phyloP scores from a whole-genome alignment of 1,284 basidiomycete species.

The Coniferiporia weirii region DNA sequence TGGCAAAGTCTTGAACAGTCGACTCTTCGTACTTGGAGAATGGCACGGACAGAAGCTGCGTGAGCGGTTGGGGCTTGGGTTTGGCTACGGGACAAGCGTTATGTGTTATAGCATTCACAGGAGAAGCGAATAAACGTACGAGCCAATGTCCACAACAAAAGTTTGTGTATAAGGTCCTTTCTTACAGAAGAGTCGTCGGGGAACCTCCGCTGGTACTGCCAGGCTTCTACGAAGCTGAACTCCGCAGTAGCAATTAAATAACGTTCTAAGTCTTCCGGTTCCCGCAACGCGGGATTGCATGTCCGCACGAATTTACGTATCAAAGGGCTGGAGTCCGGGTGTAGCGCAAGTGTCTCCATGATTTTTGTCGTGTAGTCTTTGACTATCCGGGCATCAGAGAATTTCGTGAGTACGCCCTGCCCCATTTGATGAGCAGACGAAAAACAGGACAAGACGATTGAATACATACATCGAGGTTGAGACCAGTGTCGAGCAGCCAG shows the following conservation, averaged over 20 bases:
- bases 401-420: conserved; percentile 61
- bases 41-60: conserved; percentile 56
- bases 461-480: conserved; percentile 44
- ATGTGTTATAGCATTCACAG: conserved; percentile 6
- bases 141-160: conserved; percentile 63
- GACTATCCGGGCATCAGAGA: conserved; percentile 68
- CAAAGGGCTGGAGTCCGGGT: conserved; percentile 44
- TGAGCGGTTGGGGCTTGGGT: conserved; percentile 50
- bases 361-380: conserved; percentile 73
- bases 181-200: conserved; percentile 49
- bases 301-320: conserved; percentile 66
- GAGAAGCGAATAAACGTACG: conserved; percentile 42
- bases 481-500: conserved; percentile 71
- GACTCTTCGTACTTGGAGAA: conserved; percentile 58
- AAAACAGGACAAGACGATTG: background rate
- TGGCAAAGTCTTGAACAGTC: conserved; percentile 50
- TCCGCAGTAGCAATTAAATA: conserved; percentile 64
- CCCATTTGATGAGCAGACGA: background rate
- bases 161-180: conserved; percentile 47
- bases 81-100: conserved; percentile 36
- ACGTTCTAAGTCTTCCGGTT: conserved; percentile 61
- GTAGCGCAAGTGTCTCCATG: conserved; percentile 55
- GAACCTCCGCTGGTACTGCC: conserved; percentile 67
- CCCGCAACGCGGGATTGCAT: conserved; percentile 59
- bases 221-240: conserved; percentile 58